Base-by-base conservation (phyloP, 306 rosid genomes). In the Cucurbita argyrosperma region DNA sequence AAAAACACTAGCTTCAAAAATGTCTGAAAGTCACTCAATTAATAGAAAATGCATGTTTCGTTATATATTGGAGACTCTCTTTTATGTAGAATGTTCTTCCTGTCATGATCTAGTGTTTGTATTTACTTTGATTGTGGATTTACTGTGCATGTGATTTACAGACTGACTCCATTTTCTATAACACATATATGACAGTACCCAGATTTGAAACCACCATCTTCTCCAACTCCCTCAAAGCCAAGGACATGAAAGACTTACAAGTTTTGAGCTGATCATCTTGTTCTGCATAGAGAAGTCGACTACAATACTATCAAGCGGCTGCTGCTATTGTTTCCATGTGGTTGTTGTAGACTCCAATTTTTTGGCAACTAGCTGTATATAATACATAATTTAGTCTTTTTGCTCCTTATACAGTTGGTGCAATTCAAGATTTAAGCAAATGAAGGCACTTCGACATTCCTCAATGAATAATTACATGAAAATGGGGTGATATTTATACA, bases 121-220 rank as follows among this genome's bases (percentile, higher is more conserved):
- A 30, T 67, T 19, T 67, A 50, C 42, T 21, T 21, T 46, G 4
- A 67, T 67, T 45, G 54, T 47, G 42, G 5, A 45, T 66, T 42
- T 66, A 18, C 8, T 65, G 13, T 42, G 53, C 38, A 38, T 43
- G 35, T 43, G 9, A 10, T 19, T 5, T 8, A 43, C 19, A 45
- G 0, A 43, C 54, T 43, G 72, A 66, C 53, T 38, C 14, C 40
- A 2, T 37, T 37, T 65, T 66, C 72, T 43, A 43, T 46, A 19
- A 19, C 50, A 66, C 72, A 19, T 66, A 66, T 19, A 61, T 23
- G 76, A 59, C 92, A 87, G 98, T 87, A 85, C 76, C 96, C 92
- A 15, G 96, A 88, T 83, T 74, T 90, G 85, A 93, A 90, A 81
- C 93, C 93, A 26, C 96, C 96, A 4, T 81, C 93, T 30, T 88